phyloP scores from a whole-genome alignment of 2,329 filamentous ascomycete genomes.

The Sphaerulina populicola region DNA sequence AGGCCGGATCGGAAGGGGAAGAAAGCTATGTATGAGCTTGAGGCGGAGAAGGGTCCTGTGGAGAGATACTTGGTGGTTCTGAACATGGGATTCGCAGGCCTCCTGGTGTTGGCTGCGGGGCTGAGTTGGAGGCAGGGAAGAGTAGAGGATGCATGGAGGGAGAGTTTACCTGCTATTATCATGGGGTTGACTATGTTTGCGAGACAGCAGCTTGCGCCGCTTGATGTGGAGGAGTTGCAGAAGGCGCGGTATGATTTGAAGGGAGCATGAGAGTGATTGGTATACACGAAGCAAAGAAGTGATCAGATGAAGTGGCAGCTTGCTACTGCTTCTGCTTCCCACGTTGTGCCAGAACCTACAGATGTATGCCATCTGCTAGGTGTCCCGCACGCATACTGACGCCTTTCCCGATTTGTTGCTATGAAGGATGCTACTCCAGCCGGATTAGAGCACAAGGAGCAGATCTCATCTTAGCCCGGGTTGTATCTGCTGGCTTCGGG shows the following conservation, averaged over 20 bases:
- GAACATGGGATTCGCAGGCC: constrained; percentile 49
- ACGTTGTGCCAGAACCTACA: constrained; percentile 39
- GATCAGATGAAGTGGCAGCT: constrained; percentile 21
- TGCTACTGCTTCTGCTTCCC: constrained; percentile 45
- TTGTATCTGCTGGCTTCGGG: too few species aligned
- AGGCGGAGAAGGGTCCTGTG: constrained; percentile 41
- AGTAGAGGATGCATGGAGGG: constrained; percentile 26
- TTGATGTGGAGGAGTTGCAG: constrained; percentile 26
- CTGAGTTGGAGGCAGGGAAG: constrained; percentile 31
- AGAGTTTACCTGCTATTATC: constrained; percentile 45
- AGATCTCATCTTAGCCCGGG: too few species aligned
- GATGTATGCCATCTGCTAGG: constrained; percentile 49
- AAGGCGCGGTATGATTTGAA: constrained; percentile 30
- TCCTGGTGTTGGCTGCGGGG: constrained; percentile 46
- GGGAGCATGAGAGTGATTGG: constrained; percentile 46
- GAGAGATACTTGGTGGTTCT: constrained; percentile 52
- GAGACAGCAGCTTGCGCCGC: constrained; percentile 44
- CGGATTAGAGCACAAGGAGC: too few species aligned
- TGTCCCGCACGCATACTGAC: constrained; percentile 16
- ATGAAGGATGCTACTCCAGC: too few species aligned
- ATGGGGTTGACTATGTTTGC: constrained; percentile 54
- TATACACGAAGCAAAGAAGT: constrained; percentile 15
- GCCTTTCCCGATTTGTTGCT: too few species aligned
- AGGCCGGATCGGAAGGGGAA: constrained; percentile 41
- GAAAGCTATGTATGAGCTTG: constrained; percentile 26